Evolutionary conservation across 75 land plant genomes (phyloP).

Genomic region (Cryptomeria japonica): DNA sequence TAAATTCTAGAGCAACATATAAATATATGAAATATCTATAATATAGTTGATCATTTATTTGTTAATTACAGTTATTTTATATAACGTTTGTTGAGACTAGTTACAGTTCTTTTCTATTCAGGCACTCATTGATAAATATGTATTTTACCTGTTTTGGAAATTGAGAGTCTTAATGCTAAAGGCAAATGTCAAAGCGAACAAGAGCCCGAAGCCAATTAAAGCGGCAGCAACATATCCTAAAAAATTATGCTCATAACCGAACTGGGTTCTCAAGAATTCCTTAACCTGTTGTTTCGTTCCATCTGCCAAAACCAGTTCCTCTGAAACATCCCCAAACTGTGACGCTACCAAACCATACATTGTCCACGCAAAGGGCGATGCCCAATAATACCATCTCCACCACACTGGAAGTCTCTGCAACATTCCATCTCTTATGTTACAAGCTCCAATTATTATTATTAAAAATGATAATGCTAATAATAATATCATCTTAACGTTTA

Average conservation of each 20-base stretch:
- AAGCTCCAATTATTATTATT: no score
- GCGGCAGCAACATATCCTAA: conserved; percentile 33
- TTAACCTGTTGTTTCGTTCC: not conserved
- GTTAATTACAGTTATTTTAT: no score
- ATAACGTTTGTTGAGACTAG: no score
- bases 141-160: conserved; percentile 38
- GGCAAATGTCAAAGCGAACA: conserved; percentile 35
- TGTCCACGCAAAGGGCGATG: conserved; percentile 52
- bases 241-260: conserved; percentile 37
- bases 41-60: no score
- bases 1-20: no score
- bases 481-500: no score
- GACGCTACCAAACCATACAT: conserved; percentile 43
- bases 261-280: conserved; percentile 7
- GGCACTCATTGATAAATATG: not conserved
- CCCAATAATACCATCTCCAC: conserved; percentile 67
- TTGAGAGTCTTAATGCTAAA: conserved; percentile 33
- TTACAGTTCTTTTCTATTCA: no score
- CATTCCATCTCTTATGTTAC: not conserved
- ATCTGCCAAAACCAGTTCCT: conserved; percentile 8
- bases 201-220: conserved; percentile 16
- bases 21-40: no score
- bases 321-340: conserved; percentile 31
- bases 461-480: no score
- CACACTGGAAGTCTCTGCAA: conserved; percentile 55